Percentiles rank a stretch among this genome's conserved stretches.
Evolutionary conservation across 2,329 filamentous ascomycete species (phyloP).

Genomic region (Aspergillus intermedius): DNA sequence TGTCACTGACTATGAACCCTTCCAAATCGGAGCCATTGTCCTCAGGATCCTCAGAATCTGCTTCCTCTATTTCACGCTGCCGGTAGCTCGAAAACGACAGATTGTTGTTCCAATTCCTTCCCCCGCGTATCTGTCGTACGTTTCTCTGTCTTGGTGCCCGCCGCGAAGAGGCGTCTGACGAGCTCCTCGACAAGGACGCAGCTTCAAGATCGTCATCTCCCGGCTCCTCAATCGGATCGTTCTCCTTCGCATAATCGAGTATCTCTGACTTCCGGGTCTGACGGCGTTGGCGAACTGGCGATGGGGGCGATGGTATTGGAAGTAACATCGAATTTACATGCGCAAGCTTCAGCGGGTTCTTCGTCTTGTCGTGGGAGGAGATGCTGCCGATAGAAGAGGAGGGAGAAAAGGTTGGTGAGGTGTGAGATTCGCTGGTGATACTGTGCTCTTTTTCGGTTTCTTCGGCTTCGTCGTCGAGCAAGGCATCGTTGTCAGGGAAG

Average conservation of each 20-base stretch:
- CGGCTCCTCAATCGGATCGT: constrained; percentile 24
- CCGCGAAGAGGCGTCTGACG: constrained; percentile 13
- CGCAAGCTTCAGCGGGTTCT: constrained; percentile 22
- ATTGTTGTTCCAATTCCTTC: constrained; percentile 6
- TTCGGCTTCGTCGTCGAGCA: constrained; percentile 10
- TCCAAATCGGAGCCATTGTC: constrained; percentile 32
- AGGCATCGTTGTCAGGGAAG: constrained; percentile 22
- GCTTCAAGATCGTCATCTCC: constrained; percentile 8
- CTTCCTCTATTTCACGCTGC: constrained; percentile 15
- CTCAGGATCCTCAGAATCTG: constrained; percentile 15
- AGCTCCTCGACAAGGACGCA: constrained; percentile 13
- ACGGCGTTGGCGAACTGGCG: constrained; percentile 8
- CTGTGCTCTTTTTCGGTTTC: not conserved
- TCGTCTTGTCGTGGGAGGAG: constrained; percentile 14
- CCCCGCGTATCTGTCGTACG: constrained; percentile 3
- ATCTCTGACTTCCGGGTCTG: constrained; percentile 21
- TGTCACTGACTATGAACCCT: constrained; percentile 37
- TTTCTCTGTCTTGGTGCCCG: constrained; percentile 15
- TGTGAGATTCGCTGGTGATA: not conserved
- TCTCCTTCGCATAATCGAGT: constrained; percentile 30
- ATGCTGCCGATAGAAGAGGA: constrained; percentile 1
- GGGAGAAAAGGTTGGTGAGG: constrained; percentile 1
- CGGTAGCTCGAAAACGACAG: constrained; percentile 13
- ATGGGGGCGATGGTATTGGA: constrained; percentile 17
- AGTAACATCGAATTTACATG: constrained; percentile 31